These are phyloP conservation scores for Phyllosticta capitalensis DNA, from an alignment of 2,329 filamentous ascomycete genomes.

Conservation along the genomic window DNA sequence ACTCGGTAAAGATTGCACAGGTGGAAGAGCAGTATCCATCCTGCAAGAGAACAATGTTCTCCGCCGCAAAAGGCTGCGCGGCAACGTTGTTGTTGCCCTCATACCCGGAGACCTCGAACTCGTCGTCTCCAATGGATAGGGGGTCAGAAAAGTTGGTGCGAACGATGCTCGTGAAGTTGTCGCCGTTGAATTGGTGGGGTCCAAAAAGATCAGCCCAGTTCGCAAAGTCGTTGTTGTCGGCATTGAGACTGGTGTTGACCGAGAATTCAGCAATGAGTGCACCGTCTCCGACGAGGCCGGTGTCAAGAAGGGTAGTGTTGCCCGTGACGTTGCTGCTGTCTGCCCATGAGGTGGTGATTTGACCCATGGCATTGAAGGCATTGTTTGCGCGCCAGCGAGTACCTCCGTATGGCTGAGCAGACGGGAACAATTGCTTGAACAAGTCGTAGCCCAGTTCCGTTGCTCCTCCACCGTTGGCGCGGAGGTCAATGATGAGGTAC, in stretches of 20 bases:
- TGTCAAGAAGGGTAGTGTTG: constrained; percentile 19
- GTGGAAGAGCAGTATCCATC: constrained; percentile 39
- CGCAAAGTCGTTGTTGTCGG: constrained; percentile 20
- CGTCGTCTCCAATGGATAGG: constrained; percentile 13
- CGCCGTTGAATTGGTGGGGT: constrained; percentile 22
- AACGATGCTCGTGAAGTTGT: constrained; percentile 26
- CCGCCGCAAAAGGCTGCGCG: constrained; percentile 25
- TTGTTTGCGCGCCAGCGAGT: constrained; percentile 39
- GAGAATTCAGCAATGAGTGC: constrained; percentile 21
- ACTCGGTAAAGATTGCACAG: constrained; percentile 38
- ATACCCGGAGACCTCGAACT: constrained; percentile 24
- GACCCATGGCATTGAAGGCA: constrained; percentile 25
- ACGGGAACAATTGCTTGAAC: constrained; percentile 48
- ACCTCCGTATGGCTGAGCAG: constrained; percentile 33
- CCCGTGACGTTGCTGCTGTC: constrained; percentile 20
- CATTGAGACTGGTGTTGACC: constrained; percentile 25
- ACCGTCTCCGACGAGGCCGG: constrained; percentile 15
- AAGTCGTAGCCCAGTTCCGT: constrained; percentile 32
- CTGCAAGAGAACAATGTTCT: constrained; percentile 33
- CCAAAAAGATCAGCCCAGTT: constrained; percentile 30
- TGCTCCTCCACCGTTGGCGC: constrained; percentile 50
- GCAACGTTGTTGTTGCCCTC: constrained; percentile 20
- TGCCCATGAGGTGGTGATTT: constrained; percentile 12
- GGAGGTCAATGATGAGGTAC: constrained; percentile 57
- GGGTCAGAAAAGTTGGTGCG: constrained; percentile 30